Conservation (phyloP, 257 asterid species). For the Haberlea rhodopensis region DNA sequence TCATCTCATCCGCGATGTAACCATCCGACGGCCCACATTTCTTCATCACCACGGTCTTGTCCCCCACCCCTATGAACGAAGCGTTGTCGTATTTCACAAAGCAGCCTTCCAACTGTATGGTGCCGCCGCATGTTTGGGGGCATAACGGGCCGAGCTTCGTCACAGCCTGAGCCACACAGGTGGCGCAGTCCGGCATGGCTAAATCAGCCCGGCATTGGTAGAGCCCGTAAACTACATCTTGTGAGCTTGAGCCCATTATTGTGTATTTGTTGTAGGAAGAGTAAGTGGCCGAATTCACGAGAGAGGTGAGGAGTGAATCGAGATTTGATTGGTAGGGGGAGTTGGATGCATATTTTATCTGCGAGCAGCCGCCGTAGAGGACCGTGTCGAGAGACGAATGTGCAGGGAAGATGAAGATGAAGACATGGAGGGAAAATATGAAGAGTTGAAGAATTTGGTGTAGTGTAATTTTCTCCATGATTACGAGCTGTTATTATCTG, state of each 20-base stretch:
- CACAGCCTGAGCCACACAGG: slow-evolving; percentile 70
- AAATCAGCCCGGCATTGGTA: slow-evolving; percentile 88
- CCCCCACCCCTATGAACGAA: slow-evolving; percentile 72
- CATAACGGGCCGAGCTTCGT: slow-evolving; percentile 53
- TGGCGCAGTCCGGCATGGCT: slow-evolving; percentile 92
- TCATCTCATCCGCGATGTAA: slow-evolving; percentile 38
- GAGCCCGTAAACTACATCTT: slow-evolving; percentile 60
- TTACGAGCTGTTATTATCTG: neutral
- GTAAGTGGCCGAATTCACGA: slow-evolving; percentile 87
- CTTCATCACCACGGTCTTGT: slow-evolving; percentile 73
- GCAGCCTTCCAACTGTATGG: slow-evolving; percentile 78
- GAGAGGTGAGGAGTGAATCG: slow-evolving; percentile 74
- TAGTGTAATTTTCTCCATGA: slow-evolving; percentile 23
- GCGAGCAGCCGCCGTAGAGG: slow-evolving; percentile 82
- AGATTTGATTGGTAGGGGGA: slow-evolving; percentile 75
- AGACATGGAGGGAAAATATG: slow-evolving; percentile 12
- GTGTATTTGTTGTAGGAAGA: slow-evolving; percentile 82
- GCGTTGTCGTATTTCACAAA: slow-evolving; percentile 74
- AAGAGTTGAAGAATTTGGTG: slow-evolving; percentile 19
- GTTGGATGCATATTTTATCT: slow-evolving; percentile 50
- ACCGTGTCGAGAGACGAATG: slow-evolving; percentile 41
- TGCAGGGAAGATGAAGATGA: slow-evolving; percentile 30
- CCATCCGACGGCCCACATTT: slow-evolving; percentile 90
- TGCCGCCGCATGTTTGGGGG: slow-evolving; percentile 70
- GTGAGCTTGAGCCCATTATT: slow-evolving; percentile 55